These are phyloP conservation scores for Erythrophleum fordii DNA, from an alignment of 306 rosid genomes.

Conservation along the genomic window DNA sequence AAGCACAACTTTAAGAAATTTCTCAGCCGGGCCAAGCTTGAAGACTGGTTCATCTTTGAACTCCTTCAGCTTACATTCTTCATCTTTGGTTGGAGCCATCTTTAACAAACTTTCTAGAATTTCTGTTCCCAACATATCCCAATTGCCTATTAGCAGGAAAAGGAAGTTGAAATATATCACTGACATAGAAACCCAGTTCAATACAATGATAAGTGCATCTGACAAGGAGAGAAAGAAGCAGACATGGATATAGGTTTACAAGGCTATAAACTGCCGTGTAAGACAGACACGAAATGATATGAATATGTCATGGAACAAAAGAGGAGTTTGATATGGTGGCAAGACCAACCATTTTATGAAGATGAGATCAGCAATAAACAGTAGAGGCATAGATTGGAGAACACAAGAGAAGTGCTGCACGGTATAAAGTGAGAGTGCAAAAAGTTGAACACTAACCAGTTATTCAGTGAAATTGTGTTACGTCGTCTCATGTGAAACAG, in stretches of 20 bases:
- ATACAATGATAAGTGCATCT: not conserved
- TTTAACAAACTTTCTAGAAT: conserved; percentile 82
- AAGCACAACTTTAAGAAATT: conserved; percentile 82
- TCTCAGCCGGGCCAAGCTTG: conserved; percentile 94
- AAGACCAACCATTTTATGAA: not conserved
- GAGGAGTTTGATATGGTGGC: not conserved
- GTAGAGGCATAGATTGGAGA: conserved; percentile 7
- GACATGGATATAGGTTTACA: not conserved
- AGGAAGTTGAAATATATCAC: conserved; percentile 16
- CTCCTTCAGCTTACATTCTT: conserved; percentile 71
- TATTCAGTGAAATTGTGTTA: not conserved
- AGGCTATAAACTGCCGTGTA: not conserved
- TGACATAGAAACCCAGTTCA: not conserved
- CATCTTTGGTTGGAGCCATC: conserved; percentile 94
- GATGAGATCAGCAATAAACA: not conserved
- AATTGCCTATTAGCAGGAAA: conserved; percentile 61
- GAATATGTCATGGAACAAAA: not conserved
- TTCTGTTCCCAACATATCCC: conserved; percentile 80
- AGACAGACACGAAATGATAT: not conserved
- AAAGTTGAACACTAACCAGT: not conserved
- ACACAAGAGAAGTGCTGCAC: not conserved
- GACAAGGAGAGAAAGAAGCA: conserved; percentile 8
- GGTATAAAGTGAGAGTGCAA: not conserved
- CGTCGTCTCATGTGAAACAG: not conserved
- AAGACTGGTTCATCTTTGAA: conserved; percentile 78